Conservation (phyloP, 2,329 filamentous ascomycete genomes). For the Alternaria gansuensis region DNA sequence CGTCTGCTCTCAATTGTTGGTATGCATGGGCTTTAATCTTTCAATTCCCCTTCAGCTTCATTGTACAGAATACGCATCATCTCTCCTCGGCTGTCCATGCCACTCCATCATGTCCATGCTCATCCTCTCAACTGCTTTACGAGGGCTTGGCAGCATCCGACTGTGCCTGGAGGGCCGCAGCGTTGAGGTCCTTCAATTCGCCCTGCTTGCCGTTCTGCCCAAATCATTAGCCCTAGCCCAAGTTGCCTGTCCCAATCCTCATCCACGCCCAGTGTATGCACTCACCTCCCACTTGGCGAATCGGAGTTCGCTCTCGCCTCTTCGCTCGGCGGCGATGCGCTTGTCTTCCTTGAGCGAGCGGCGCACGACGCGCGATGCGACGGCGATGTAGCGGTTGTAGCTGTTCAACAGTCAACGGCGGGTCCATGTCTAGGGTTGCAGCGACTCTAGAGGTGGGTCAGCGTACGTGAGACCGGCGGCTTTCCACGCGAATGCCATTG, state of each 20-base stretch:
- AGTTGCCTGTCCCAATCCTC: conserved; percentile 11
- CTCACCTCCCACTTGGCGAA: conserved; percentile 97
- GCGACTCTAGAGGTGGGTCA: conserved; percentile 1
- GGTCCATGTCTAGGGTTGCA: conserved; percentile 15
- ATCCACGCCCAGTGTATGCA: conserved; percentile 33
- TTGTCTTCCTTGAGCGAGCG: conserved; percentile 96
- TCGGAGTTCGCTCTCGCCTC: conserved; percentile 86
- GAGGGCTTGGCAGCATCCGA: conserved; percentile 59
- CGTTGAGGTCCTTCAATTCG: conserved; percentile 76
- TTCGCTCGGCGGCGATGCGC: conserved; percentile 84
- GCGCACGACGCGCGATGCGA: conserved; percentile 94
- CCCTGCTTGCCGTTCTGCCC: conserved; percentile 93
- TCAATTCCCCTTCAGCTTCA: conserved; percentile 37
- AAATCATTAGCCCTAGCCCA: conserved; percentile 36
- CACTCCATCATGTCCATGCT: conserved; percentile 15
- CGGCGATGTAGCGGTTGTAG: conserved; percentile 99
- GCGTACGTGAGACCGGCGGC: conserved; percentile 93
- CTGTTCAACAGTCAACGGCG: conserved; percentile 61
- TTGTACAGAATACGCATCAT: conserved; percentile 52
- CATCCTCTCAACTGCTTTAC: conserved; percentile 24
- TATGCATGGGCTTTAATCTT: conserved; percentile 42
- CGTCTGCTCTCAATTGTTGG: conserved; percentile 34
- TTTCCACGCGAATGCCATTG: conserved; percentile 99
- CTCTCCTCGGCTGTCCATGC: conserved; percentile 15
- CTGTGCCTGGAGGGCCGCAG: conserved; percentile 59